Percentiles rank a stretch among this genome's conserved stretches.
These are phyloP conservation scores for Lichtheimia hyalospora DNA, from an alignment of 371 early-diverging fungal species.

Conservation along the genomic window DNA sequence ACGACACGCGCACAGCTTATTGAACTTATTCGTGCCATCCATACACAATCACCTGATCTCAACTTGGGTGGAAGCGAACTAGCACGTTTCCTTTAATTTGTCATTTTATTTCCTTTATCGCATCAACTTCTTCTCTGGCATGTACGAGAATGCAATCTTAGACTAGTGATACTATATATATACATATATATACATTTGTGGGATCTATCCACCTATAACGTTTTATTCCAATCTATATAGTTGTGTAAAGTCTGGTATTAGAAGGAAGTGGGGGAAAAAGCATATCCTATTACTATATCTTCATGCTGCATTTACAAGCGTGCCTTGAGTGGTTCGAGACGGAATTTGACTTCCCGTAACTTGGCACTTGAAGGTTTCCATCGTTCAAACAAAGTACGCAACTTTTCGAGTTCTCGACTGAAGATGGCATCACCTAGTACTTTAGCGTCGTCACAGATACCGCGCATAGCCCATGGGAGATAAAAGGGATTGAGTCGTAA, in stretches of 20 bases:
- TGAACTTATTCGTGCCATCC: slow-evolving; percentile 53
- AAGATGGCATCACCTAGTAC: slow-evolving; percentile 57
- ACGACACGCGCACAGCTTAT: slow-evolving; percentile 55
- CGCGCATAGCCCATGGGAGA: slow-evolving; percentile 91
- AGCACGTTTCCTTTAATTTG: slow-evolving; percentile 13
- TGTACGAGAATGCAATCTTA: too few species aligned
- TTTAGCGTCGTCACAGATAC: slow-evolving; percentile 67
- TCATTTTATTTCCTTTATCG: too few species aligned
- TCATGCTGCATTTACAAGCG: slow-evolving; percentile 6
- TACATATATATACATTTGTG: too few species aligned
- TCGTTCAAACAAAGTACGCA: slow-evolving; percentile 64
- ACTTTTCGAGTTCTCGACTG: slow-evolving; percentile 56
- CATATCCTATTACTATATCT: background rate
- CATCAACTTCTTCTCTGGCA: too few species aligned
- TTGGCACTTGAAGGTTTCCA: slow-evolving; percentile 81
- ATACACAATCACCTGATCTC: slow-evolving; percentile 35
- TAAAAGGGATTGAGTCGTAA: slow-evolving; percentile 80
- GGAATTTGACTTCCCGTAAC: slow-evolving; percentile 80
- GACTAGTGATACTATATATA: too few species aligned
- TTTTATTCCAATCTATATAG: background rate
- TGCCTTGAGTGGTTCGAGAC: slow-evolving; percentile 73
- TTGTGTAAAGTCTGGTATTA: background rate
- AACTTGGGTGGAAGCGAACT: slow-evolving; percentile 15
- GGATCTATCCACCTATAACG: too few species aligned
- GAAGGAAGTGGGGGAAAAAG: too few species aligned